Evolutionary conservation across 495 filamentous ascomycete species (phyloP).

Genomic region (Annulohypoxylon stygium): DNA sequence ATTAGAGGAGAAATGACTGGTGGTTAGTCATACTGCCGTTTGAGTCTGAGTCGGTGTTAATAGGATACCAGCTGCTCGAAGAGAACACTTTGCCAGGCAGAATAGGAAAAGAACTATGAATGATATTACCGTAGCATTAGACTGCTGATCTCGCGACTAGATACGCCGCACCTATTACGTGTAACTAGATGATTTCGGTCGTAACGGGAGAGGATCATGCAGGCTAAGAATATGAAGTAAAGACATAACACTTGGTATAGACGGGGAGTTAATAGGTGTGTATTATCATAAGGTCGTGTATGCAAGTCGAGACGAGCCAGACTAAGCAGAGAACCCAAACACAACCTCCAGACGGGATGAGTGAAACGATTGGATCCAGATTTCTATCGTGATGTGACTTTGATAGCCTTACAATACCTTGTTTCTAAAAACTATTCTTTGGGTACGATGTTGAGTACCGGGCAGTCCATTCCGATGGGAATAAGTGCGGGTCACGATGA

Average conservation of each 20-base stretch:
- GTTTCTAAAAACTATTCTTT: conserved; percentile 4
- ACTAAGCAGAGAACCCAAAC: conserved; percentile 2
- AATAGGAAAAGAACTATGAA: conserved; percentile 15
- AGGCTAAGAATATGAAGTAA: conserved; percentile 24
- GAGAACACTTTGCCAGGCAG: conserved; percentile 12
- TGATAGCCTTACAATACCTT: background rate
- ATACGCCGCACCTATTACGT: conserved; percentile 27
- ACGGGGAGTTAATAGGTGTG: background rate
- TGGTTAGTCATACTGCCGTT: conserved; percentile 18
- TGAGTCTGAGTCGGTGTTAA: conserved; percentile 10
- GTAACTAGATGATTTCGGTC: conserved; percentile 9
- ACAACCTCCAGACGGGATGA: background rate
- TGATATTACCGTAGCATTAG: conserved; percentile 36
- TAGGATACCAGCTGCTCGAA: conserved; percentile 16
- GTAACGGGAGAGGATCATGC: conserved; percentile 25
- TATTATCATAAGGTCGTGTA: conserved; percentile 8
- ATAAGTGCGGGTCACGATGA: conserved; percentile 3
- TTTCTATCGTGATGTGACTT: conserved; percentile 4
- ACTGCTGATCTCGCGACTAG: conserved; percentile 27
- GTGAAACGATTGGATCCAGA: conserved; percentile 7
- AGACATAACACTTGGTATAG: conserved; percentile 15
- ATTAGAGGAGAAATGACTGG: conserved; percentile 12
- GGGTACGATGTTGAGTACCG: background rate
- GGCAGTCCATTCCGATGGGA: conserved; percentile 10
- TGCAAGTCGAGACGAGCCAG: conserved; percentile 15